A percentile compares a stretch with the other conserved stretches of the same genome.
These are phyloP conservation scores for Phytopythium helicoides DNA, from an alignment of 352 stramenopile genomes.

Conservation along the genomic window DNA sequence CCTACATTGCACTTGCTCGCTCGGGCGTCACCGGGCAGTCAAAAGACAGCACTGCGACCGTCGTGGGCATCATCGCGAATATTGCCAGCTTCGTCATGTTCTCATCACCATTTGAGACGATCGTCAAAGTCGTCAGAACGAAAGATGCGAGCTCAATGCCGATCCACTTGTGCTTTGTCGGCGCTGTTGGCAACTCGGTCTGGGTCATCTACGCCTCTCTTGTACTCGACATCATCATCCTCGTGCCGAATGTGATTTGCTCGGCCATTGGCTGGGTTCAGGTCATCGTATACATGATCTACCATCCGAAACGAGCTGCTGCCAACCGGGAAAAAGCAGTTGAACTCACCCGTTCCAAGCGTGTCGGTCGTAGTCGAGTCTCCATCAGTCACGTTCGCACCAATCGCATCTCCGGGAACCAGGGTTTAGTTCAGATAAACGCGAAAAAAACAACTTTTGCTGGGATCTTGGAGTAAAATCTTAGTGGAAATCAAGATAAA, in stretches of 20 bases:
- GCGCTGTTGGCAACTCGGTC: conserved; percentile 7
- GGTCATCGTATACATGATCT: conserved; percentile 14
- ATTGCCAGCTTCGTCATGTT: conserved; percentile 13
- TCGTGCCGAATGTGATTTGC: conserved; percentile 21
- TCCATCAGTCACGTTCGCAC: too few species aligned
- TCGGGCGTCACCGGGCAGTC: conserved; percentile 24
- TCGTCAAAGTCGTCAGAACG: conserved; percentile 10
- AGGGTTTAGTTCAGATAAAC: too few species aligned
- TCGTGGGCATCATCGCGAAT: conserved; percentile 19
- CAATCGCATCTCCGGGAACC: too few species aligned
- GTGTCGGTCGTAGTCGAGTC: too few species aligned
- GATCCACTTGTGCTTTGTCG: conserved; percentile 10
- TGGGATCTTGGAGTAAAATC: too few species aligned
- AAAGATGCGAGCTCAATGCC: conserved; percentile 13
- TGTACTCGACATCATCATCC: conserved; percentile 8
- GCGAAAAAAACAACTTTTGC: too few species aligned
- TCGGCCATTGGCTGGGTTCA: conserved; percentile 19
- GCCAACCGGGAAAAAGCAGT: background rate
- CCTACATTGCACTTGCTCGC: conserved; percentile 21
- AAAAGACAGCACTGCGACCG: conserved; percentile 11
- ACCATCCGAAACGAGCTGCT: background rate
- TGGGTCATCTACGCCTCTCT: conserved; percentile 11
- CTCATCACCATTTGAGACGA: conserved; percentile 17
- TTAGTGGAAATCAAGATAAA: too few species aligned
- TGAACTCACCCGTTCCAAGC: too few species aligned